These are phyloP conservation scores for Obelidium mucronatum DNA, from an alignment of 192 early-diverging fungal species.

Conservation along the genomic window DNA sequence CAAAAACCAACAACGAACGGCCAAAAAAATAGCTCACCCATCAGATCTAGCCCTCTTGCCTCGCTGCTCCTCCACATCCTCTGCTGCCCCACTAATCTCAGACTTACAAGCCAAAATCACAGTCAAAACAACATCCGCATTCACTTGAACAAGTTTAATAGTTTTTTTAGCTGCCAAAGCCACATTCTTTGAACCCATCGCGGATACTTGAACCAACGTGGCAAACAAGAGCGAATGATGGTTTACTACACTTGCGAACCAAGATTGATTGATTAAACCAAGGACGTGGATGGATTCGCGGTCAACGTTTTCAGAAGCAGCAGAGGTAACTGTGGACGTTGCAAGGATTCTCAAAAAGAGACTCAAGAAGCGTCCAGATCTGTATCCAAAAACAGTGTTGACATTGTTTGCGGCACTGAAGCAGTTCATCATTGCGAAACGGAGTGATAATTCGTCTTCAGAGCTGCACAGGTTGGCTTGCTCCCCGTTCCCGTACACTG, in stretches of 20 bases:
- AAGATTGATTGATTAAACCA: neutral
- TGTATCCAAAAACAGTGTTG: conserved; percentile 52
- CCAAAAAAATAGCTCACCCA: neutral
- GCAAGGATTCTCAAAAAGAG: conserved; percentile 49
- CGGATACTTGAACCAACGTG: conserved; percentile 18
- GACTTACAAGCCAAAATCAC: conserved; percentile 17
- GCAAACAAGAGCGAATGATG: conserved; percentile 1
- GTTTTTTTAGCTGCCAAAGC: conserved; percentile 6
- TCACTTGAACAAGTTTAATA: neutral
- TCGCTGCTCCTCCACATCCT: neutral
- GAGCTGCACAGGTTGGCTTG: conserved; percentile 26
- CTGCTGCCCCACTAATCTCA: conserved; percentile 4
- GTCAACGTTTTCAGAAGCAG: conserved; percentile 29
- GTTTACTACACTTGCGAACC: neutral
- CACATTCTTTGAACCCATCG: neutral
- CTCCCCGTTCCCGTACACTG: conserved; percentile 46
- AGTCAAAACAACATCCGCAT: conserved; percentile 11
- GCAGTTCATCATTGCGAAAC: conserved; percentile 56
- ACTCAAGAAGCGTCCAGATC: conserved; percentile 53
- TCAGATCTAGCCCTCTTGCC: conserved; percentile 13
- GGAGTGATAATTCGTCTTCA: conserved; percentile 37
- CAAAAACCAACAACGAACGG: neutral
- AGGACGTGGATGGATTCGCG: neutral
- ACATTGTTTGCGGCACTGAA: conserved; percentile 55
- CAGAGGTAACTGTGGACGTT: conserved; percentile 34